These are phyloP conservation scores for Sporothrix dimorphospora DNA, from an alignment of 2,329 filamentous ascomycete species.

Conservation along the genomic window DNA sequence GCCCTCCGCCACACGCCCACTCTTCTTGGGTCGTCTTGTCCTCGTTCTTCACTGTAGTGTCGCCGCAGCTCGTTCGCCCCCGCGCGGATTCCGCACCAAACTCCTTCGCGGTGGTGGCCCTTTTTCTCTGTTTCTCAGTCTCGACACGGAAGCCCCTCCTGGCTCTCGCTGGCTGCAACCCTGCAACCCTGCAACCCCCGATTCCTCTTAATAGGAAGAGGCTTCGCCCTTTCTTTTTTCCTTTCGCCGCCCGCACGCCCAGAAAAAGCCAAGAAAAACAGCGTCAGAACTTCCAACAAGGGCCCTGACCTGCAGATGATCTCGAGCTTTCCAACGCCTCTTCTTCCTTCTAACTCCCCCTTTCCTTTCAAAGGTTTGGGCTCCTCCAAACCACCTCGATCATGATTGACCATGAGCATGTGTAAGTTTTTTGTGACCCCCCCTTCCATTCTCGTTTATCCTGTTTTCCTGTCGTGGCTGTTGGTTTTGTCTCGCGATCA, in stretches of 20 bases:
- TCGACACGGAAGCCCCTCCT: constrained; percentile 2
- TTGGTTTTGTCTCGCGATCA: constrained; percentile 7
- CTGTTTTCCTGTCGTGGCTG: background rate
- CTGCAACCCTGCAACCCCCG: background rate
- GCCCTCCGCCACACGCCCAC: constrained; percentile 10
- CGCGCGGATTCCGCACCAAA: constrained; percentile 11
- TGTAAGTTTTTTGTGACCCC: constrained; percentile 29
- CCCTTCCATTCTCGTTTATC: background rate
- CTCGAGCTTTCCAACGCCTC: background rate
- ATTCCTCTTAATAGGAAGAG: constrained; percentile 7
- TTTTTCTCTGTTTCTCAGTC: background rate
- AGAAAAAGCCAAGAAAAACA: constrained; percentile 29
- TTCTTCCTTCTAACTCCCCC: constrained; percentile 2
- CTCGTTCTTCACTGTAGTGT: background rate
- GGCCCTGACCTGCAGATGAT: constrained; percentile 28
- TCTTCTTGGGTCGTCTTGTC: background rate
- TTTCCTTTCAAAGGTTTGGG: constrained; percentile 30
- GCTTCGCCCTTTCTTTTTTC: constrained; percentile 27
- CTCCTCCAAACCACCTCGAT: constrained; percentile 31
- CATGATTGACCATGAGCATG: constrained; percentile 36
- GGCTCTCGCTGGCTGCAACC: too few species aligned
- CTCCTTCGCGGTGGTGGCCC: background rate
- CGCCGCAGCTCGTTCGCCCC: background rate
- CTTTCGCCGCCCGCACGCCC: constrained; percentile 21
- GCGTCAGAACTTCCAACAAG: constrained; percentile 21